Percentiles rank a stretch among this genome's conserved stretches.
Evolutionary conservation across 2,329 filamentous ascomycete species (phyloP).

Genomic region (Pseudocercospora musae): DNA sequence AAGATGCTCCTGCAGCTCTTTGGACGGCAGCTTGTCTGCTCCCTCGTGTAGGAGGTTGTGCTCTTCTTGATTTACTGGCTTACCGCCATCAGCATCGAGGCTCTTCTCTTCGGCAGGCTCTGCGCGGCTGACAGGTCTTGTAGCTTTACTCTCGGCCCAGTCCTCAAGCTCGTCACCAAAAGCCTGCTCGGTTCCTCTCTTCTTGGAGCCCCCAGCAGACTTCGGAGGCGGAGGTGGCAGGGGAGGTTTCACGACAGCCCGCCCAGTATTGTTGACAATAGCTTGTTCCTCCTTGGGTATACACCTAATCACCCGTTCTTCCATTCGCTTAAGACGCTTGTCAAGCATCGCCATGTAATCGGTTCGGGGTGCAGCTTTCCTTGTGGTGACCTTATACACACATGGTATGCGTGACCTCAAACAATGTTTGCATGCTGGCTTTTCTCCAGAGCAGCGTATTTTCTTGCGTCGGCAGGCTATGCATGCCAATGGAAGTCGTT

Average conservation of each 20-base stretch:
- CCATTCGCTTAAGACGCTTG: conserved; percentile 93
- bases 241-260: conserved; percentile 81
- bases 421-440: conserved; percentile 96
- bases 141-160: conserved; percentile 56
- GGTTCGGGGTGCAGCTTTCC: conserved; percentile 89
- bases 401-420: conserved; percentile 88
- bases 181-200: conserved; percentile 80
- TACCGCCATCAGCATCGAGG: conserved; percentile 10
- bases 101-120: conserved; percentile 6
- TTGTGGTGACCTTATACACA: conserved; percentile 93
- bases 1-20: conserved; percentile 88
- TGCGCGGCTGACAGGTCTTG: conserved; percentile 1
- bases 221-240: conserved; percentile 58
- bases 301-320: conserved; percentile 93
- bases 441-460: conserved; percentile 95
- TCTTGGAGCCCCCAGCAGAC: conserved; percentile 59
- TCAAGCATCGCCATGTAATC: conserved; percentile 99
- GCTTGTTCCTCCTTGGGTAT: conserved; percentile 83
- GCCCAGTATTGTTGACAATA: conserved; percentile 63
- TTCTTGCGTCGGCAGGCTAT: conserved; percentile 96
- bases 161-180: conserved; percentile 77
- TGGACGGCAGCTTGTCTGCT: conserved; percentile 73
- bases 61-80: conserved; percentile 60
- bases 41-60: conserved; percentile 77
- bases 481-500: conserved; percentile 86